These are phyloP conservation scores for Themeda triandra DNA, from an alignment of 176 grass and related monocot species.

Conservation along the genomic window DNA sequence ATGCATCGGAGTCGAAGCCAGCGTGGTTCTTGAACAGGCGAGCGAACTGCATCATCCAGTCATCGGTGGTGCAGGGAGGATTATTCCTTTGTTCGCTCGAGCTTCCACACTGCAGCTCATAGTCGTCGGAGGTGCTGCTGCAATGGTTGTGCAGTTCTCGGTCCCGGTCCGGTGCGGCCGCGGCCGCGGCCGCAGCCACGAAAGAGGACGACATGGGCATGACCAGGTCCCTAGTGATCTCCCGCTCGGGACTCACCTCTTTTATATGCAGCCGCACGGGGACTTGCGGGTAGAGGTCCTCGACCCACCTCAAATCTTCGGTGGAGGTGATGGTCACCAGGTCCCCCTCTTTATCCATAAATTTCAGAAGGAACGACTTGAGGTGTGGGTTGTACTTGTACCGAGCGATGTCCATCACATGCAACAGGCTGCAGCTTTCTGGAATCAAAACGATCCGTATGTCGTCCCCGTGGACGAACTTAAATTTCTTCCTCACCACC, in stretches of 20 bases:
- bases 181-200: background rate
- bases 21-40: slow-evolving; percentile 77
- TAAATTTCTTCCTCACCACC: slow-evolving; percentile 40
- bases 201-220: slow-evolving; percentile 21
- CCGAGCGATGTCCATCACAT: slow-evolving; percentile 51
- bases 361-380: slow-evolving; percentile 62
- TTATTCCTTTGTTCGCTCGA: slow-evolving; percentile 17
- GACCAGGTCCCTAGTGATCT: slow-evolving; percentile 44
- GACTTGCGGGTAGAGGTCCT: slow-evolving; percentile 57
- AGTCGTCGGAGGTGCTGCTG: background rate
- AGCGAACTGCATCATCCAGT: slow-evolving; percentile 85
- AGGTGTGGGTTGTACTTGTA: slow-evolving; percentile 62
- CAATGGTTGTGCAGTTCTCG: slow-evolving; percentile 29
- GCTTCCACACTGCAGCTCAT: slow-evolving; percentile 39
- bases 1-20: slow-evolving; percentile 70
- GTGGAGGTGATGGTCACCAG: slow-evolving; percentile 83
- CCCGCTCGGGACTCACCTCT: slow-evolving; percentile 69
- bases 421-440: slow-evolving; percentile 49
- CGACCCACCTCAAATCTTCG: slow-evolving; percentile 75
- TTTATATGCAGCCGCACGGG: slow-evolving; percentile 68
- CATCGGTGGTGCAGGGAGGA: slow-evolving; percentile 33
- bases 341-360: slow-evolving; percentile 71
- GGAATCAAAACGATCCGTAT: slow-evolving; percentile 70
- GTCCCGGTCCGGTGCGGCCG: too few species aligned
- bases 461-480: slow-evolving; percentile 68